These are phyloP conservation scores for Setaria viridis DNA, from an alignment of 202 grass and related monocot species.

Conservation along the genomic window DNA sequence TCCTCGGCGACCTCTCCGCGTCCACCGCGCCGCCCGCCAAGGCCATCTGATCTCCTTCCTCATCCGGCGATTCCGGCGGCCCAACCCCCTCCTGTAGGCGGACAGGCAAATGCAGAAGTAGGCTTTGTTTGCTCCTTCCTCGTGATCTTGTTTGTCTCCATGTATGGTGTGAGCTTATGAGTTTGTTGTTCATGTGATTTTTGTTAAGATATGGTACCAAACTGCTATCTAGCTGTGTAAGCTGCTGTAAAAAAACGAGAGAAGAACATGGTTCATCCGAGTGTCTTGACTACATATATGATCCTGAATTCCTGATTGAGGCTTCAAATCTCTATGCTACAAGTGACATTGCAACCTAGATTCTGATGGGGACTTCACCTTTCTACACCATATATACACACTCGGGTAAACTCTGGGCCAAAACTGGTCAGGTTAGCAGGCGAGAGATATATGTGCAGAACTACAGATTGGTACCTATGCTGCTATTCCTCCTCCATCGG, in stretches of 20 bases:
- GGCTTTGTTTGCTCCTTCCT: background rate
- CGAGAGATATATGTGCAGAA: slow-evolving; percentile 7
- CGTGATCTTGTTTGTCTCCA: background rate
- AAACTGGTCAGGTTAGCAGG: background rate
- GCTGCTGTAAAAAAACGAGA: slow-evolving; percentile 5
- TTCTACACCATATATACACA: slow-evolving; percentile 6
- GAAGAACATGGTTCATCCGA: background rate
- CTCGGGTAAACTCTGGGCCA: background rate
- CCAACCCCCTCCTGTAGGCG: background rate
- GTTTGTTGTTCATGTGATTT: slow-evolving; percentile 27
- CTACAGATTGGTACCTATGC: slow-evolving; percentile 19
- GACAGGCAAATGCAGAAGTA: slow-evolving; percentile 14
- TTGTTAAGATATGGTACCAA: background rate
- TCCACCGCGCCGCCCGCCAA: slow-evolving; percentile 47
- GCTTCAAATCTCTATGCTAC: slow-evolving; percentile 30
- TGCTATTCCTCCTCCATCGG: slow-evolving; percentile 46
- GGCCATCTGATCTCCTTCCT: slow-evolving; percentile 38
- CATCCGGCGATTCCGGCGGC: too few relatives aligned
- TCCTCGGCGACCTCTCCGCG: slow-evolving; percentile 44
- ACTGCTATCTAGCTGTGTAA: background rate
- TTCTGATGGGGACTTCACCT: background rate
- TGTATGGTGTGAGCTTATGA: background rate
- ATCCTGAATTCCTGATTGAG: slow-evolving; percentile 8
- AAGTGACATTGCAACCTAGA: slow-evolving; percentile 14
- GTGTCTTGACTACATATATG: background rate